Percentiles rank a stretch among this genome's conserved stretches.
Conservation (phyloP, 2,329 filamentous ascomycete genomes). For the Talaromyces sp. region DNA sequence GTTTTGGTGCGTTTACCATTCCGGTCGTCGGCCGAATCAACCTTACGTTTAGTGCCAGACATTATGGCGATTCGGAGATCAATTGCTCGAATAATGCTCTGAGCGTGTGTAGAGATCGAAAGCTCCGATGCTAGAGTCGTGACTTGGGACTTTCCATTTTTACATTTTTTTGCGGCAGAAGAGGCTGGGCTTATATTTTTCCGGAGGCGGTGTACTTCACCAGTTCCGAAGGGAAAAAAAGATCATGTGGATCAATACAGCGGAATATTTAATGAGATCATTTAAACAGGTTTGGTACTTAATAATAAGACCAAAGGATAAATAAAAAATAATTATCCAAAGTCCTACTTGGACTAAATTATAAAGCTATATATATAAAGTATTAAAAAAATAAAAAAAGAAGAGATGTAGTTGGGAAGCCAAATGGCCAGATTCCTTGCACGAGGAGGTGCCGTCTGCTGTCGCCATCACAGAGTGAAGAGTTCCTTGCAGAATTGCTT, state of each 20-base stretch:
- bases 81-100: not conserved
- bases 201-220: constrained; percentile 12
- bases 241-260: not conserved
- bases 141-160: constrained; percentile 1
- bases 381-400: constrained; percentile 24
- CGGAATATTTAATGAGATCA: not conserved
- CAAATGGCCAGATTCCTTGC: constrained; percentile 37
- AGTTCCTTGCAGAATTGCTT: constrained; percentile 59
- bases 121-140: not conserved
- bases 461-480: constrained; percentile 54
- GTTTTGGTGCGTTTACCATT: constrained; percentile 42
- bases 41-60: constrained; percentile 42
- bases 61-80: constrained; percentile 23
- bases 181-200: not conserved
- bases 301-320: too few species aligned
- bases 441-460: constrained; percentile 50
- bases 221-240: not conserved
- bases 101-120: not conserved
- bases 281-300: not conserved
- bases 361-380: too few species aligned
- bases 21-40: constrained; percentile 37
- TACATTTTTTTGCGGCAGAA: constrained; percentile 19
- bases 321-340: not conserved
- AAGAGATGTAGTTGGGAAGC: constrained; percentile 35
- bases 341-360: too few species aligned